Percentiles rank a stretch among this genome's conserved stretches.
Evolutionary conservation across 495 filamentous ascomycete species (phyloP).

Genomic region (Ramalina intermedia): DNA sequence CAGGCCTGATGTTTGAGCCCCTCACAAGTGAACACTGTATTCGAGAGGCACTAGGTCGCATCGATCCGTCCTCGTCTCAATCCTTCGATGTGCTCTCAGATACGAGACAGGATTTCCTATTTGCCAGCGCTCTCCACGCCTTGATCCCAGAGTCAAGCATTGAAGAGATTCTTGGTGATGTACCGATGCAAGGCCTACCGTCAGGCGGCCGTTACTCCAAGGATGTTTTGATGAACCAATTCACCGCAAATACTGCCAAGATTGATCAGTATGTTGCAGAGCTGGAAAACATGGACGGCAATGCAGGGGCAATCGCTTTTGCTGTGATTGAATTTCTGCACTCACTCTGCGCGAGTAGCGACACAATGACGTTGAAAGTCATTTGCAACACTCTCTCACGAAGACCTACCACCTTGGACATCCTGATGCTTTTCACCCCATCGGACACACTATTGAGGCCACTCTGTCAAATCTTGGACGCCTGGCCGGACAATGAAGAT

Average conservation of each 20-base stretch:
- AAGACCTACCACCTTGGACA: constrained; percentile 66
- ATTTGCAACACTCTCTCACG: constrained; percentile 69
- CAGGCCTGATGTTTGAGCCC: constrained; percentile 43
- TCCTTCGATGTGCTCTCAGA: constrained; percentile 75
- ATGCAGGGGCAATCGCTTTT: constrained; percentile 75
- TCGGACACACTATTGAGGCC: constrained; percentile 64
- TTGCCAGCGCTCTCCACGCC: constrained; percentile 75
- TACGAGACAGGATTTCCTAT: constrained; percentile 82
- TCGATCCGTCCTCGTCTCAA: constrained; percentile 66
- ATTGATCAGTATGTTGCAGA: constrained; percentile 62
- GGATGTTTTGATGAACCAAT: constrained; percentile 61
- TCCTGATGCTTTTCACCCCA: constrained; percentile 73
- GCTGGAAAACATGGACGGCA: constrained; percentile 87
- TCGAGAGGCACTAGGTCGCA: constrained; percentile 56
- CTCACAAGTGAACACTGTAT: constrained; percentile 66
- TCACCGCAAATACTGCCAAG: constrained; percentile 51
- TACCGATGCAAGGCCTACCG: constrained; percentile 70
- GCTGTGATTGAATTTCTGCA: constrained; percentile 75
- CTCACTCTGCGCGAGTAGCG: constrained; percentile 63
- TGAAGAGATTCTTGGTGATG: constrained; percentile 67
- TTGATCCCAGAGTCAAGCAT: constrained; percentile 67
- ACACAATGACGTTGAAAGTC: constrained; percentile 79
- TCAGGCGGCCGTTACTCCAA: constrained; percentile 60
- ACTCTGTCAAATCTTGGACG: constrained; percentile 70
- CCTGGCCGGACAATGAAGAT: constrained; percentile 88